phyloP scores from a whole-genome alignment of 2,329 filamentous ascomycete genomes.

The Cladosporium sp. region DNA sequence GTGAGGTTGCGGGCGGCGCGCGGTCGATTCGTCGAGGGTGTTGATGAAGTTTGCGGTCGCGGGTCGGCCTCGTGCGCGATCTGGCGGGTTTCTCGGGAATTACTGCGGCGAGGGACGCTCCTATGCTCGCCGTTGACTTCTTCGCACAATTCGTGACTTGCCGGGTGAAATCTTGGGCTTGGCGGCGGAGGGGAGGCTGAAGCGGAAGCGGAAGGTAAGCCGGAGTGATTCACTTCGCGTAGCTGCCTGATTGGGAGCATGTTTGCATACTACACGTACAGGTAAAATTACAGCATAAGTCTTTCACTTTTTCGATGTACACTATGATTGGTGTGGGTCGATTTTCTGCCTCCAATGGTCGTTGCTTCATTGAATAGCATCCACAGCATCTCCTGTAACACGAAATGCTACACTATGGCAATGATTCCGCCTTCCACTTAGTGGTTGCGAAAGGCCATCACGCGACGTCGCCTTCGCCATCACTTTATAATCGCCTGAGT shows the following conservation, averaged over 20 bases:
- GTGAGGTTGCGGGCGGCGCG: not conserved
- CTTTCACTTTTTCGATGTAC: too few relatives aligned
- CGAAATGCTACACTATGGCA: slow-evolving; percentile 19
- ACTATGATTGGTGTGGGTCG: too few relatives aligned
- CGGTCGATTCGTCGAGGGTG: not conserved
- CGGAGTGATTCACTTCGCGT: too few relatives aligned
- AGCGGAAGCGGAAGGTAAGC: too few relatives aligned
- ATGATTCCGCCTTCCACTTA: slow-evolving; percentile 21
- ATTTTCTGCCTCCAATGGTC: too few relatives aligned
- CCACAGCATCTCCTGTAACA: slow-evolving; percentile 6
- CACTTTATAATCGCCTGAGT: slow-evolving; percentile 4
- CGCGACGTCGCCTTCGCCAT: slow-evolving; percentile 15
- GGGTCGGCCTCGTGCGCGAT: slow-evolving; percentile 6
- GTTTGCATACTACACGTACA: too few relatives aligned
- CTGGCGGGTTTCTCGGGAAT: not conserved
- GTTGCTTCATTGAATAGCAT: not conserved
- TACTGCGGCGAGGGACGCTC: not conserved
- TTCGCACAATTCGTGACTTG: not conserved
- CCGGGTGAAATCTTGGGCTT: not conserved
- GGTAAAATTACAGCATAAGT: too few relatives aligned
- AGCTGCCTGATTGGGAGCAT: too few relatives aligned
- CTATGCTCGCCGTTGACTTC: not conserved
- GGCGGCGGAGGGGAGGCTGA: not conserved
- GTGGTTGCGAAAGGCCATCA: slow-evolving; percentile 18
- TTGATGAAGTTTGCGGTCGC: slow-evolving; percentile 1